Evolutionary conservation across 2,329 filamentous ascomycete species (phyloP).

Genomic region (Pochonia chlamydosporia): DNA sequence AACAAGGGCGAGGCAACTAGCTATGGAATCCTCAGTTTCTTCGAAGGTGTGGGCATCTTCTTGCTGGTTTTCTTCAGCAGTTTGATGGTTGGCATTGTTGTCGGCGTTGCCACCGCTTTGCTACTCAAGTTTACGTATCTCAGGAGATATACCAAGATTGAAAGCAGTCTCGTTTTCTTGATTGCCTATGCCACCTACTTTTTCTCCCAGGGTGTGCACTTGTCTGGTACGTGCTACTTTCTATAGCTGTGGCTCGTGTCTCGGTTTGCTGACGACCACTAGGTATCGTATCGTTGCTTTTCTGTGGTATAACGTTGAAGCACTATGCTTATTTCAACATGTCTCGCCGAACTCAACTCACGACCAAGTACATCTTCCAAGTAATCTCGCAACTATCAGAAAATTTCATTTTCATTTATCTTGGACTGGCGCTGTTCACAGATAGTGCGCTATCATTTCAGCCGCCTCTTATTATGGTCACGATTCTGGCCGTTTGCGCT

Average conservation of each 20-base stretch:
- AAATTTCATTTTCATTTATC: slow-evolving; percentile 99
- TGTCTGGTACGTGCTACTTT: slow-evolving; percentile 67
- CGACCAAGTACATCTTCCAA: slow-evolving; percentile 96
- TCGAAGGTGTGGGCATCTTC: slow-evolving; percentile 92
- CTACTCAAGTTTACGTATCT: slow-evolving; percentile 93
- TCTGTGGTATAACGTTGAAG: slow-evolving; percentile 97
- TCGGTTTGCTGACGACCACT: neutral
- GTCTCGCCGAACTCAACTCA: slow-evolving; percentile 94
- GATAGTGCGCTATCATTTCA: slow-evolving; percentile 85
- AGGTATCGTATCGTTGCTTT: slow-evolving; percentile 94
- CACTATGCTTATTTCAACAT: slow-evolving; percentile 99
- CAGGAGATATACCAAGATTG: slow-evolving; percentile 87
- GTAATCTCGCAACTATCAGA: slow-evolving; percentile 91
- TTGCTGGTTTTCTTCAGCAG: slow-evolving; percentile 94
- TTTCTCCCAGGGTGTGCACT: slow-evolving; percentile 90
- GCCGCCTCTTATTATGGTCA: slow-evolving; percentile 90
- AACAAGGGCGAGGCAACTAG: slow-evolving; percentile 67
- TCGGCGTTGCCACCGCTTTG: slow-evolving; percentile 82
- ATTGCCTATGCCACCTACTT: slow-evolving; percentile 97
- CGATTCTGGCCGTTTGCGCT: slow-evolving; percentile 83
- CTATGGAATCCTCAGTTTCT: slow-evolving; percentile 73
- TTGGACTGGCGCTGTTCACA: slow-evolving; percentile 90
- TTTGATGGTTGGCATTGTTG: slow-evolving; percentile 77
- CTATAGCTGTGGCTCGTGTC: neutral
- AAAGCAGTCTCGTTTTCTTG: slow-evolving; percentile 88